Conservation (phyloP, 2,329 filamentous ascomycete genomes). For the Alternaria sp. region DNA sequence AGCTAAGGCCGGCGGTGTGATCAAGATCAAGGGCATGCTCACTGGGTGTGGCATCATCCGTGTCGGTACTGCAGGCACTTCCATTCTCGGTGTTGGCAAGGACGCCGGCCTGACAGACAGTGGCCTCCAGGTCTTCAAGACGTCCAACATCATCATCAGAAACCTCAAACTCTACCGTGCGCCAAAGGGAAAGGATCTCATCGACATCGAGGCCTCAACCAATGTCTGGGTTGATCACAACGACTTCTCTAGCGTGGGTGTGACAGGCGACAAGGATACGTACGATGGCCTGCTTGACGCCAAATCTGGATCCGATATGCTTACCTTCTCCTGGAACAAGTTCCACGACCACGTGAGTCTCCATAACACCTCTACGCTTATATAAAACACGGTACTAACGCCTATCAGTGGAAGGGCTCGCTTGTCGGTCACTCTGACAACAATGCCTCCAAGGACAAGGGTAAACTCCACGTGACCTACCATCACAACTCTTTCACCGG, state of each 20-base stretch:
- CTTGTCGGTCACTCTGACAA: slow-evolving; percentile 56
- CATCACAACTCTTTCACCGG: slow-evolving; percentile 71
- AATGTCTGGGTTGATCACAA: slow-evolving; percentile 70
- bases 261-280: slow-evolving; percentile 38
- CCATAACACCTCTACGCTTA: too few species aligned
- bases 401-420: slow-evolving; percentile 60
- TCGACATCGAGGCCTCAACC: slow-evolving; percentile 62
- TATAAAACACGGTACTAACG: slow-evolving; percentile 8
- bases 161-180: slow-evolving; percentile 67
- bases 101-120: slow-evolving; percentile 52
- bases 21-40: slow-evolving; percentile 41
- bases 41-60: slow-evolving; percentile 41
- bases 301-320: slow-evolving; percentile 66
- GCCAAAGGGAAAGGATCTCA: slow-evolving; percentile 64
- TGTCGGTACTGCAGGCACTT: slow-evolving; percentile 30
- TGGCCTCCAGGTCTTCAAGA: slow-evolving; percentile 61
- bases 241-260: slow-evolving; percentile 64
- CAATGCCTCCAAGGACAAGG: slow-evolving; percentile 57
- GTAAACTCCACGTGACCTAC: slow-evolving; percentile 68
- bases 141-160: slow-evolving; percentile 66
- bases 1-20: slow-evolving; percentile 47
- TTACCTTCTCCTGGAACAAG: slow-evolving; percentile 62
- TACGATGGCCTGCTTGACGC: slow-evolving; percentile 60
- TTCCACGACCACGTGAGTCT: slow-evolving; percentile 59
- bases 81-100: slow-evolving; percentile 50